Conservation (phyloP, 768 basidiomycete genomes). For the Lactifluus subvellereus region DNA sequence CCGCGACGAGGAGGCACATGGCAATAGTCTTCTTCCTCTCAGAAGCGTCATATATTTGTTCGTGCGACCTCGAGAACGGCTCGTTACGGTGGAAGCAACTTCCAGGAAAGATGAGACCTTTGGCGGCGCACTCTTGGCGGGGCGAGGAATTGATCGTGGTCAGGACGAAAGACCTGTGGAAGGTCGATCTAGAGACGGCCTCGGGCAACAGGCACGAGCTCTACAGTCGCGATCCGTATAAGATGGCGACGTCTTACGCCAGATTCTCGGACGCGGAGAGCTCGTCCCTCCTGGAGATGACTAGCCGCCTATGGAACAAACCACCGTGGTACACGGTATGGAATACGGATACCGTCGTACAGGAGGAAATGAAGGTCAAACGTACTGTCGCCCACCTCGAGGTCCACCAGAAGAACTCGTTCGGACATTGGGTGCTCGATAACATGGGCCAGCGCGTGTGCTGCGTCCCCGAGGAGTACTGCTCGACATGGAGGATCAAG, state of each 20-base stretch:
- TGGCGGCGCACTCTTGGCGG: conserved; percentile 3
- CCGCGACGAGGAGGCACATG: conserved; percentile 14
- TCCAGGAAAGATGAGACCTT: conserved; percentile 8
- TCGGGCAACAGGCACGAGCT: conserved; percentile 2
- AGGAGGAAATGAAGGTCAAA: neutral
- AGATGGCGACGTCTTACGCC: conserved; percentile 16
- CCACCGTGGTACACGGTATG: conserved; percentile 12
- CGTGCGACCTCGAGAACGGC: conserved; percentile 14
- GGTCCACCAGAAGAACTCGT: neutral
- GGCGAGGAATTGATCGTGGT: conserved; percentile 14
- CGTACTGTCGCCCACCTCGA: conserved; percentile 11
- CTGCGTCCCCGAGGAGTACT: conserved; percentile 18
- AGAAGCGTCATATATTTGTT: conserved; percentile 8
- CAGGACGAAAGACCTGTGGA: conserved; percentile 15
- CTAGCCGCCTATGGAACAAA: conserved; percentile 16
- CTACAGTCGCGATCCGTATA: conserved; percentile 8
- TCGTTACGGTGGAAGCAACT: conserved; percentile 14
- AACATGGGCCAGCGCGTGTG: conserved; percentile 15
- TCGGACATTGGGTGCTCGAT: conserved; percentile 16
- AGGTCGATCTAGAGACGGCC: conserved; percentile 3
- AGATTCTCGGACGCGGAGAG: neutral
- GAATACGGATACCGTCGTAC: conserved; percentile 2
- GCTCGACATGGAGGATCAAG: conserved; percentile 4
- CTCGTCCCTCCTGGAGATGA: conserved; percentile 7
- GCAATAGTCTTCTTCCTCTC: conserved; percentile 11